Evolutionary conservation across 2,329 filamentous ascomycete species (phyloP).

Genomic region (Aspergillus felis): DNA sequence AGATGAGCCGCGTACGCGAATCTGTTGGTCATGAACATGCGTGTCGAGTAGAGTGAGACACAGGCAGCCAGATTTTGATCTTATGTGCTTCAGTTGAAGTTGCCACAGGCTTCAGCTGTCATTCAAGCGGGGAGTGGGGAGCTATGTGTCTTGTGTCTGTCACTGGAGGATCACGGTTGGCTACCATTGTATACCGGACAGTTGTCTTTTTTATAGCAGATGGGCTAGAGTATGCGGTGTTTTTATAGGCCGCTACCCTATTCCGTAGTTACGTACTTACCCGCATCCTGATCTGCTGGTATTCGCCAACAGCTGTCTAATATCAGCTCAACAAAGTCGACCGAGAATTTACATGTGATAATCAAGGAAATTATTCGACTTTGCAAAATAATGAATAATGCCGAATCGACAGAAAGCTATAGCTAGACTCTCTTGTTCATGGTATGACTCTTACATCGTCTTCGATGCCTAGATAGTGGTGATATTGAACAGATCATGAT

Average conservation of each 20-base stretch:
- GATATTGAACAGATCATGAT: neutral
- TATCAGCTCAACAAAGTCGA: neutral
- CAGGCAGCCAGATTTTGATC: neutral
- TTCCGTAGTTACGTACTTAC: neutral
- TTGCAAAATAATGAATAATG: neutral
- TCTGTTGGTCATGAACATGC: neutral
- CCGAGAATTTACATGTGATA: neutral
- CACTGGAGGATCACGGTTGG: neutral
- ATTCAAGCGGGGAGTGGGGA: neutral
- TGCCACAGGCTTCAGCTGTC: neutral
- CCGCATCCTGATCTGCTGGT: neutral
- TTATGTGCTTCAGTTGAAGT: neutral
- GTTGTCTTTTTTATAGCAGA: neutral
- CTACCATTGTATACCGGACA: neutral
- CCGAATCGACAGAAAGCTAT: neutral
- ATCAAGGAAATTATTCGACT: neutral
- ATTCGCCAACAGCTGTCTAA: neutral
- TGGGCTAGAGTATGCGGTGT: too few species aligned
- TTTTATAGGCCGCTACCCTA: too few species aligned
- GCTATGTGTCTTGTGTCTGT: neutral
- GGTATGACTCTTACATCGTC: neutral
- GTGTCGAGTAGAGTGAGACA: neutral
- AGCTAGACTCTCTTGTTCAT: neutral
- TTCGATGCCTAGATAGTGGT: neutral
- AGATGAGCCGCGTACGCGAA: neutral